Base-by-base conservation (phyloP, 1,284 basidiomycete species). In the Mixia osmundae region DNA sequence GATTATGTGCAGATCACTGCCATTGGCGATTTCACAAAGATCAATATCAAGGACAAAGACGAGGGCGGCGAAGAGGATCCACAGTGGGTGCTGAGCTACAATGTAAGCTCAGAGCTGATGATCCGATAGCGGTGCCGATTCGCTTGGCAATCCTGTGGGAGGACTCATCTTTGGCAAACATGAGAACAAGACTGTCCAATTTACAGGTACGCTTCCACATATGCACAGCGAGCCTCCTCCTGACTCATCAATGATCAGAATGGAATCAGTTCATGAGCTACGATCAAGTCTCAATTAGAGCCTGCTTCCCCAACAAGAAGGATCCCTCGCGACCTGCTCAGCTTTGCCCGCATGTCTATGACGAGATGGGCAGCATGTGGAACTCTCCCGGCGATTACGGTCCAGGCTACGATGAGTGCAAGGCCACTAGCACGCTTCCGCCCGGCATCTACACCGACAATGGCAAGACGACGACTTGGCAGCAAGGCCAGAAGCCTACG, bases 301-400 rank as follows among this genome's bases (percentile, higher is more conserved):
- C 39, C 5, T 47, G 46, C 42, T 33, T 36, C 32, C 32, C 35
- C 19, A 38, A 37, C 9, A 33, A 10, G n/a, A 26, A 14, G 25
- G 44, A 38, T 20, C 36, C 36, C 36, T 35, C 35, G 31, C 40
- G 34, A 33, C 41, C 43, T 36, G 18, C 4, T 3, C 8, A 2
- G 27, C 25, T 10, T 14, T 41, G 39, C 16, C 11, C 68, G 11
- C 50, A 52, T 46, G 50, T 53, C 30, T 48, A 47, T 40, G 40
- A 40, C 25, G 25, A 26, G 25, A 66, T 68, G 65, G 67, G 67
- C 9, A 68, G 67, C 53, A 33, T 57, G 51, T 67, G 64, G 65
- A 56, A 55, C 47, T 47, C 49, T 38, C 54, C 67, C 8, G 67
- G 62, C n/a, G 67, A 66, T 57, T 69, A 70, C 44, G 50, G 58